Evolutionary conservation across 371 early-diverging fungal species (phyloP).

Genomic region (Amoeboaphelidium protococcarum): DNA sequence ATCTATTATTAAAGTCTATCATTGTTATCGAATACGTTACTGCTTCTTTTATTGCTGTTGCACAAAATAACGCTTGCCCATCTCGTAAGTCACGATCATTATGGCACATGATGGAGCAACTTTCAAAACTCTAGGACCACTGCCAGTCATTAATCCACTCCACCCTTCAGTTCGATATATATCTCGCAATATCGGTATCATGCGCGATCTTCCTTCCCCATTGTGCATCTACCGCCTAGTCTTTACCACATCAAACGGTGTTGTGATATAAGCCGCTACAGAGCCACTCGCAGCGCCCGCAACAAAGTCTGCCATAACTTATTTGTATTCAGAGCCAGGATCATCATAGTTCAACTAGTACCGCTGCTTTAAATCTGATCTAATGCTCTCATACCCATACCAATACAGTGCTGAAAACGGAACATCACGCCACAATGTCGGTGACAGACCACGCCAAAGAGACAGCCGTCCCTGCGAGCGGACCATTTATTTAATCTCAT

Average conservation of each 20-base stretch:
- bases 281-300: conserved; percentile 47
- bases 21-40: too few species aligned
- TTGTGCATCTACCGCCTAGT: conserved; percentile 41
- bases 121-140: conserved; percentile 51
- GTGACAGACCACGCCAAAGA: conserved; percentile 64
- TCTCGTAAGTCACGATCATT: conserved; percentile 37
- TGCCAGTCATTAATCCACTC: conserved; percentile 36
- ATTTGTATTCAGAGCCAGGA: not conserved
- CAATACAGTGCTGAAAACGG: conserved; percentile 82
- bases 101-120: conserved; percentile 86
- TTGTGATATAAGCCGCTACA: conserved; percentile 62
- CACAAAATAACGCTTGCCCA: not conserved
- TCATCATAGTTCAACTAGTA: not conserved
- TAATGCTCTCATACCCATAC: conserved; percentile 55
- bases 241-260: conserved; percentile 87
- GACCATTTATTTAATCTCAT: conserved; percentile 31
- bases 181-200: conserved; percentile 14
- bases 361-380: conserved; percentile 3
- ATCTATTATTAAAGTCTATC: too few species aligned
- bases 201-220: not conserved
- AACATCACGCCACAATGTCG: conserved; percentile 81
- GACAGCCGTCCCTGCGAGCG: conserved; percentile 23
- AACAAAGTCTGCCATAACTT: conserved; percentile 20
- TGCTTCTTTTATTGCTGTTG: too few species aligned
- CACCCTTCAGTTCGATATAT: conserved; percentile 42